Base-by-base conservation (phyloP, 2,329 filamentous ascomycete genomes). In the Colletotrichum euphorbiae region DNA sequence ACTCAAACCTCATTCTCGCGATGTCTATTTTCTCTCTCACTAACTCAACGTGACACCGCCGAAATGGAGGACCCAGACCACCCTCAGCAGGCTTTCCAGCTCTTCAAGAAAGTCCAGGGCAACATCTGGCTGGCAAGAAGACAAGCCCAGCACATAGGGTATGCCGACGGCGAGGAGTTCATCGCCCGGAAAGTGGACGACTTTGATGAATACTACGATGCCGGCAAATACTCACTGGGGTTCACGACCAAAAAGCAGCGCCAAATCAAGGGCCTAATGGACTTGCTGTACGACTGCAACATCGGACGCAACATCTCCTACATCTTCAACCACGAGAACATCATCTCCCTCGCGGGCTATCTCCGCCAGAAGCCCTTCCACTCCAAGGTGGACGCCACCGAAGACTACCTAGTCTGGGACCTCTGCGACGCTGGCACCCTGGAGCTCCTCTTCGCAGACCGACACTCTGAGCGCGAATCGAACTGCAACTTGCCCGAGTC, bases 391-490 rank as follows among this genome's bases (percentile, higher is more conserved):
- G 33, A 64, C 48, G 46, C 64, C 36, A 74, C 67, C 60, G 76
- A 76, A 15, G 70, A 77, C 52, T 76, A 81, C 67, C 73, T 84
- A 15, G 75, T 87, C 21, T 87, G 81, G 80, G 85, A 88, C 73
- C 83, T 80, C 62, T 86, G 84, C 75, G 82, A 86, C 67, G 84
- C 81, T 4, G 84, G 84, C 38, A 83, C 78, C 45, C 79, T 88
- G 40, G 77, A 78, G 24, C 78, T 78, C 33, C 71, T 87, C 11
- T 76, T 85, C 21, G 73, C 50, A 4, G 71, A 72, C 40, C 69
- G 67, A 6, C 57, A 73, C 2, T 51, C 76, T 2, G 72, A 75
- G 15, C 68, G 72, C 15, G 45, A 71, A 40, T 67, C 62, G 2
- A 45, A 62, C 4, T 74, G 73, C 12, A 84, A 83, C 69, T 73